Evolutionary conservation across 2,329 filamentous ascomycete genomes (phyloP).

Genomic region (Ceratocystis huliohia): DNA sequence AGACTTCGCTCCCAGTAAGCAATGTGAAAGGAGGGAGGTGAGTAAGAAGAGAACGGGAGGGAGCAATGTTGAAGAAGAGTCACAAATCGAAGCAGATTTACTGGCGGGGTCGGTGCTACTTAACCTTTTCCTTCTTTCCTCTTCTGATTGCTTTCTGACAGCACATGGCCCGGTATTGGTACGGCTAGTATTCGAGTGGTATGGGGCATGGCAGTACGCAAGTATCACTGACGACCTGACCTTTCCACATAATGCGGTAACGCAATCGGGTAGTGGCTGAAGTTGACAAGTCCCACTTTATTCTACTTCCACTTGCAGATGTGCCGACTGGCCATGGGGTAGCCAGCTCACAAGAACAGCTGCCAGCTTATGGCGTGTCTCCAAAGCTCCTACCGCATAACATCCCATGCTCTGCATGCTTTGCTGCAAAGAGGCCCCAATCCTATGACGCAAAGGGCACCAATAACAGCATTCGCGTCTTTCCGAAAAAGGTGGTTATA

Average conservation of each 20-base stretch:
- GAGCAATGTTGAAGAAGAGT: constrained; percentile 1
- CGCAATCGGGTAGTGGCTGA: neutral
- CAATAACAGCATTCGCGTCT: neutral
- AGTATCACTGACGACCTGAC: neutral
- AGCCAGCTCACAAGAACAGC: constrained; percentile 4
- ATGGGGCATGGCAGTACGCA: neutral
- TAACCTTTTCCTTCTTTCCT: constrained; percentile 7
- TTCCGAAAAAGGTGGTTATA: neutral
- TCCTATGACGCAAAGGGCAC: constrained; percentile 8
- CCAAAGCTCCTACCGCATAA: neutral
- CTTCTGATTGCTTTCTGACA: constrained; percentile 1
- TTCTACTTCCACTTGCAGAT: neutral
- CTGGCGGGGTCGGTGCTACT: constrained; percentile 1
- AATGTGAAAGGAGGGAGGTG: neutral
- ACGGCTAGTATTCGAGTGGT: neutral
- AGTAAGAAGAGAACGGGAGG: neutral
- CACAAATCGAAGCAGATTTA: neutral
- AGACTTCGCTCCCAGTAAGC: neutral
- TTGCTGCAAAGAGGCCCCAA: constrained; percentile 2
- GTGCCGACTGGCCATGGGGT: neutral
- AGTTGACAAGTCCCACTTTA: neutral
- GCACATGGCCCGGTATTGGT: neutral
- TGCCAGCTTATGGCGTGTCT: constrained; percentile 6
- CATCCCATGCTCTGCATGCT: neutral
- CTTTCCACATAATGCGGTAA: constrained; percentile 2